Base-by-base conservation (phyloP, 1,284 basidiomycete genomes). In the Wallemia mellicola region DNA sequence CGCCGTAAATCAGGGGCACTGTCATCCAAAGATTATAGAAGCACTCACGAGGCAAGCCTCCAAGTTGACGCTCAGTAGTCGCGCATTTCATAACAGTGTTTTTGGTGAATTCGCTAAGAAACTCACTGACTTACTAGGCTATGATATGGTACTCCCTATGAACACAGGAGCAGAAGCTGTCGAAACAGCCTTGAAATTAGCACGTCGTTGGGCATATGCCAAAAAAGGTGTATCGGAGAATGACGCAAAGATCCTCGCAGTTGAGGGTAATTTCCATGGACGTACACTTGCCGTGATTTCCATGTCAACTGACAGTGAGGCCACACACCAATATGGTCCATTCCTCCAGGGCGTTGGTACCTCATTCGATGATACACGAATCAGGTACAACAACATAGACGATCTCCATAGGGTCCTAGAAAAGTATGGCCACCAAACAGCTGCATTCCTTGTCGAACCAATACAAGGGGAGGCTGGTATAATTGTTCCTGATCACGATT, bases 101-200 rank as follows among this genome's bases (percentile, higher is more conserved):
- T 87, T 98, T 65, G 88, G 87, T 0, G 77, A 76, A 24, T 98
- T 92, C 70, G 87, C 89, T 1, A 76, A 87, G 72, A 79, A 81
- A 70, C 74, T 95, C 60, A 91, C 85, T 15, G 72, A 79, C 64
- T 77, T 86, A 71, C 87, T 91, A 66, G 82, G 81, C 17, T 92
- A 85, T 68, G 86, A 87, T 62, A 56, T 28, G 57, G 87, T 96
- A 11, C 76, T 98, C n/a, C 92, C 92, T 24, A 95, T 98, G 89
- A 98, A 98, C 76, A 98, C 92, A 0, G 92, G 92, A 54, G 91
- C 89, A 1, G 92, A 98, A 69, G 92, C 92, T 7, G 92, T 98
- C 62, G 91, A 98, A 73, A 94, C 89, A 0, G 76, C 76, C 17
- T 71, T 78, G 64, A 86, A 88, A 75, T 76, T 94, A 24, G 38